Conservation (phyloP, 352 stramenopile species). For the Pythium folliculosum region DNA sequence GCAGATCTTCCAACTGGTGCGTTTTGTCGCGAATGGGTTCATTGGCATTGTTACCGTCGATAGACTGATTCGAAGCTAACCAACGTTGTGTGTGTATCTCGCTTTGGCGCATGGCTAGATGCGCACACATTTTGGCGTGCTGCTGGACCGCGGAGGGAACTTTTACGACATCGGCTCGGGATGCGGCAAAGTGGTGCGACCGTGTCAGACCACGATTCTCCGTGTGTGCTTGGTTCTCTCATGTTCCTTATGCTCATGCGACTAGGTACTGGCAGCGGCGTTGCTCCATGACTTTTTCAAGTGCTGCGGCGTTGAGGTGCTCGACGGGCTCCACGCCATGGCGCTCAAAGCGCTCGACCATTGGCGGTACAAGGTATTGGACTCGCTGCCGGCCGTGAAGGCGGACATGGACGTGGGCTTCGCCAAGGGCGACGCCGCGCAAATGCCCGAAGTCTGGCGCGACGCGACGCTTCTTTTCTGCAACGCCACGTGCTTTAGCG, state of each 20-base stretch:
- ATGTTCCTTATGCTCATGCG: neutral
- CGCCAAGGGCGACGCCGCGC: constrained; percentile 46
- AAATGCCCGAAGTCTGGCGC: constrained; percentile 46
- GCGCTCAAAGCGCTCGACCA: constrained; percentile 63
- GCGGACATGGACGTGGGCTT: constrained; percentile 59
- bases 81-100: neutral
- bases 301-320: constrained; percentile 65
- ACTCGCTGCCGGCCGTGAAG: constrained; percentile 51
- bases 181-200: constrained; percentile 68
- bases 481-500: constrained; percentile 73
- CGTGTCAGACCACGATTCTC: too few species aligned
- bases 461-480: constrained; percentile 67
- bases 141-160: constrained; percentile 62
- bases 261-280: constrained; percentile 54
- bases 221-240: too few species aligned
- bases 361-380: constrained; percentile 68
- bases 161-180: constrained; percentile 75
- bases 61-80: neutral
- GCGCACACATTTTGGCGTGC: constrained; percentile 54
- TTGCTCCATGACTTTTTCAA: constrained; percentile 70
- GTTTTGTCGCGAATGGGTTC: too few species aligned
- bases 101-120: too few species aligned
- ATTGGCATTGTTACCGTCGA: too few species aligned
- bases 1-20: constrained; percentile 61
- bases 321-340: constrained; percentile 61